Evolutionary conservation across 116 monocot species (phyloP).

Genomic region (Zostera marina): DNA sequence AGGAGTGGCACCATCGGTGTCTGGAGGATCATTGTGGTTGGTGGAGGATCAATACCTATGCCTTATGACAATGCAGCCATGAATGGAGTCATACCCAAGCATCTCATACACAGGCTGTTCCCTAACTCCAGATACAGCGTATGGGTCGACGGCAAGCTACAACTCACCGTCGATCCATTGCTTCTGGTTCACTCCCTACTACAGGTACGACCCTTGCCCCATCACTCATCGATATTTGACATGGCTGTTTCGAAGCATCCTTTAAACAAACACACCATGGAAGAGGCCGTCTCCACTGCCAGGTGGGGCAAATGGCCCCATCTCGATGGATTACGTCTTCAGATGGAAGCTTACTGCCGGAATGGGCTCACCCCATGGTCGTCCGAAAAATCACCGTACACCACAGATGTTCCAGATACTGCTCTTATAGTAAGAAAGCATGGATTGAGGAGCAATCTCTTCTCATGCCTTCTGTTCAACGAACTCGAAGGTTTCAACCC

Average conservation of each 20-base stretch:
- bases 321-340: constrained; percentile 39
- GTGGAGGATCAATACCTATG: constrained; percentile 5
- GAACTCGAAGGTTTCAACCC: constrained; percentile 85
- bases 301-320: constrained; percentile 79
- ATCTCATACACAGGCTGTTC: constrained; percentile 57
- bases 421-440: constrained; percentile 68
- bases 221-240: constrained; percentile 62
- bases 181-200: constrained; percentile 59
- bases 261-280: constrained; percentile 64
- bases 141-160: constrained; percentile 84
- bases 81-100: constrained; percentile 78
- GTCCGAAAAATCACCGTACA: constrained; percentile 47
- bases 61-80: constrained; percentile 60
- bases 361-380: constrained; percentile 77
- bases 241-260: constrained; percentile 80
- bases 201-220: constrained; percentile 22
- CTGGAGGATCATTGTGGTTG: constrained; percentile 48
- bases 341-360: constrained; percentile 81
- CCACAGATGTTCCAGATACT: constrained; percentile 89
- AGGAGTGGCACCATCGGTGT: constrained; percentile 19
- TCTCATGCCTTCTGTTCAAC: constrained; percentile 89
- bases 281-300: constrained; percentile 81
- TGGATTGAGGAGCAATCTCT: constrained; percentile 26
- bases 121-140: constrained; percentile 64
- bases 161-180: constrained; percentile 71